phyloP scores from a whole-genome alignment of 805 yeast species.

The Barnettozyma pratensis region DNA sequence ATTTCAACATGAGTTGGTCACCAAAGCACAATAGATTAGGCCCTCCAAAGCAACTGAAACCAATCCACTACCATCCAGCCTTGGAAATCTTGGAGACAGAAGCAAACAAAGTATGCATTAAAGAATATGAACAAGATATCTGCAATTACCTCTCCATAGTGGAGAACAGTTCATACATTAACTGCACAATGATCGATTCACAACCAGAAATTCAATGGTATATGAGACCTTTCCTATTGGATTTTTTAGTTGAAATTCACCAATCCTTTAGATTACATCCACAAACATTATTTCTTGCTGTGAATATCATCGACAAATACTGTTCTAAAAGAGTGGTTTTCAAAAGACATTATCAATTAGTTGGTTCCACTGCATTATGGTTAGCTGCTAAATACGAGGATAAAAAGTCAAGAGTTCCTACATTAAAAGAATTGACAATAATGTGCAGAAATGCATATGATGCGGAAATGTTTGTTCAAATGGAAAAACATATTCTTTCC shows the following conservation, averaged over 20 bases:
- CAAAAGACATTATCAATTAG: conserved; percentile 76
- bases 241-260: conserved; percentile 67
- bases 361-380: conserved; percentile 85
- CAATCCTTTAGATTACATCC: conserved; percentile 55
- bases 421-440: conserved; percentile 55
- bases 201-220: conserved; percentile 84
- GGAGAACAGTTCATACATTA: conserved; percentile 30
- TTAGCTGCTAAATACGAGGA: conserved; percentile 76
- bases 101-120: conserved; percentile 34
- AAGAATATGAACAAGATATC: conserved; percentile 40
- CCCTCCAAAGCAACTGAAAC: conserved; percentile 27
- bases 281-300: conserved; percentile 61
- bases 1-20: conserved; percentile 14
- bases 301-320: conserved; percentile 75
- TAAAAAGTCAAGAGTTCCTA: conserved; percentile 61
- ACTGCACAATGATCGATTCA: conserved; percentile 56
- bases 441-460: conserved; percentile 65
- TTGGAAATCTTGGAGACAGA: conserved; percentile 41
- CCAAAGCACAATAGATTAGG: conserved; percentile 20
- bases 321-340: conserved; percentile 76
- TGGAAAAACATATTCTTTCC: conserved; percentile 71
- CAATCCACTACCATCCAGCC: conserved; percentile 28
- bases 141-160: conserved; percentile 33
- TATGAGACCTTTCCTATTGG: conserved; percentile 74
- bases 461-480: conserved; percentile 59